Evolutionary conservation across 2,329 filamentous ascomycete species (phyloP), one percentile per base, ranked within the genome.

Genomic region (Orbilia blumenaviensis): DNA sequence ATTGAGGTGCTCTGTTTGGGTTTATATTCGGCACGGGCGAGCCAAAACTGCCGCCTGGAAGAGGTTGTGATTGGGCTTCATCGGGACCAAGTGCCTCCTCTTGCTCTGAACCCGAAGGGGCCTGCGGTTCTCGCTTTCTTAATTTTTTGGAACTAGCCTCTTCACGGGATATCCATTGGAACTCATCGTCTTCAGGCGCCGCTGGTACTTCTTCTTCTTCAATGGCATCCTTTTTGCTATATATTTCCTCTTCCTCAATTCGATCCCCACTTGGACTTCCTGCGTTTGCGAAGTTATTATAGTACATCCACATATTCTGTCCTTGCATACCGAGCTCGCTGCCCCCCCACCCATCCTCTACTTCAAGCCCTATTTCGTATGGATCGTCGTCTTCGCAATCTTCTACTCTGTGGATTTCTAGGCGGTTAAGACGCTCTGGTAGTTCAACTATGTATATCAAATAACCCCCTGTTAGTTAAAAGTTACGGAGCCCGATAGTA

Each of bases 361-460:
- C 25, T 34, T 75, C 71, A 14, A 76, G 38, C 10, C 21, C 23
- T n/a, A 76, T 38, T 6, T 68, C 16, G 9, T 52, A 3, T 25
- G 72, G 58, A 42, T 69, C 41, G 3, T 64, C 50, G 23, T 76
- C 72, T 54, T 60, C 23, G 34, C 64, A 76, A 36, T 66, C 58
- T 5, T 9, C 7, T 8, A 60, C 64, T n/a, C 44, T 23, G 41
- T 76, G 64, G n/a, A 76, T 76, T 38, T 76, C 72, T 7, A 76
- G 14, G 4, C 64, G 46, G 21, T 64, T 48, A 5, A 76, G 23
- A n/a, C 46, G 46, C 6, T 58, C 46, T 25, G 38, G 46, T 18
- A 48, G 23, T 16, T 52, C 21, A 3, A 50, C 72, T 76, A 44
- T 25, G 14, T 27, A 12, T 25, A 42, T 42, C n/a, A 41, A 21